These are phyloP conservation scores for Solanum neorickii DNA, from an alignment of 257 asterid genomes.

Conservation along the genomic window DNA sequence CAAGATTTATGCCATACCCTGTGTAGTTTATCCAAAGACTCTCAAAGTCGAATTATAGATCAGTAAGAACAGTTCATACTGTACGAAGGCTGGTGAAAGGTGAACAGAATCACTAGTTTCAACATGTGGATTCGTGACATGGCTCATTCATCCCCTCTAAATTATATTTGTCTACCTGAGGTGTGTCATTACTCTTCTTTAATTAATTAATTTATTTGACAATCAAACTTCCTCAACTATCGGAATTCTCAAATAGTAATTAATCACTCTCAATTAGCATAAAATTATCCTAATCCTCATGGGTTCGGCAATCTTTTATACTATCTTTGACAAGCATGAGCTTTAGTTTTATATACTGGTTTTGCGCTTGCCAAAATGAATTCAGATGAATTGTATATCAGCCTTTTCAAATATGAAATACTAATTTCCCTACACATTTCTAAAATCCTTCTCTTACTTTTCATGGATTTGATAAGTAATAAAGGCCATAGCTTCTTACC, in stretches of 20 bases:
- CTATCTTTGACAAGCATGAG: not conserved
- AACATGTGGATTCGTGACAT: not conserved
- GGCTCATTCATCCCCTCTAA: not conserved
- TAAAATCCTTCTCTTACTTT: not conserved
- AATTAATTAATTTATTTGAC: not conserved
- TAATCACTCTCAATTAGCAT: not conserved
- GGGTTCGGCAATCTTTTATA: not conserved
- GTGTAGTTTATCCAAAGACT: not conserved
- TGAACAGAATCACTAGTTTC: not conserved
- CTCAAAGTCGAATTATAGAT: not conserved
- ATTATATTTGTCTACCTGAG: not conserved
- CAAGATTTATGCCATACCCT: not conserved
- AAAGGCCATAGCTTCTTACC: slow-evolving; percentile 31
- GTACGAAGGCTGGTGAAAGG: not conserved
- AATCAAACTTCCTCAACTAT: not conserved
- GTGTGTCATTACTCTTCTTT: not conserved
- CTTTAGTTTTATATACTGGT: not conserved
- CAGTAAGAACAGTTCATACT: not conserved
- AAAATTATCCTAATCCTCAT: not conserved
- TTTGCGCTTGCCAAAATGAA: not conserved
- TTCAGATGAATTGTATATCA: not conserved
- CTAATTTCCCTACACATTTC: not conserved
- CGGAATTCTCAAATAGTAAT: not conserved
- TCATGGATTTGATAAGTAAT: not conserved
- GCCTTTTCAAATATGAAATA: not conserved